phyloP scores from a whole-genome alignment of 805 yeast species.

The Starmera caribaea region DNA sequence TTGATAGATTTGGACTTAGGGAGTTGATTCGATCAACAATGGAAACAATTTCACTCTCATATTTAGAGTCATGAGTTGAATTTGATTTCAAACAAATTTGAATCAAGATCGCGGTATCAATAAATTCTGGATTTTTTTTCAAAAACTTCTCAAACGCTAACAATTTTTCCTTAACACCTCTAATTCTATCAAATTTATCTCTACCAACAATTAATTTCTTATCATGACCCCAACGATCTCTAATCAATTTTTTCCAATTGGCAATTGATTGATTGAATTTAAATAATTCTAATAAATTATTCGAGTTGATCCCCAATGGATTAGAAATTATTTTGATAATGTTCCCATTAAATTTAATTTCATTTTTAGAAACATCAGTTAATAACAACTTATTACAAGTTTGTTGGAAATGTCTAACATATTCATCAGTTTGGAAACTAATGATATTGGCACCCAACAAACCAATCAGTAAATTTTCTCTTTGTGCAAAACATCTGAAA shows the following conservation, averaged over 20 bases:
- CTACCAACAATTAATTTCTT: conserved; percentile 72
- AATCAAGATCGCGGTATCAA: conserved; percentile 62
- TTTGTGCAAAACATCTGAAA: conserved; percentile 85
- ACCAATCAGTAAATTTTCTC: conserved; percentile 69
- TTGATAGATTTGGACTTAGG: conserved; percentile 59
- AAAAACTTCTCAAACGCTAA: conserved; percentile 80
- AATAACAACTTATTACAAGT: conserved; percentile 77
- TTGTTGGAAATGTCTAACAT: conserved; percentile 87
- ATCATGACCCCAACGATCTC: conserved; percentile 61
- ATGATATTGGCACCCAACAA: conserved; percentile 82
- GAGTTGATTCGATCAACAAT: conserved; percentile 85
- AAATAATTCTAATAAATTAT: conserved; percentile 37
- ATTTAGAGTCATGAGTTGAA: conserved; percentile 37
- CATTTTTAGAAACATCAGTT: conserved; percentile 69
- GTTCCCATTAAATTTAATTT: conserved; percentile 48
- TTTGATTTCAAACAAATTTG: conserved; percentile 67
- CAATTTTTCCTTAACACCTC: conserved; percentile 84
- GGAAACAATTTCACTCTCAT: conserved; percentile 64
- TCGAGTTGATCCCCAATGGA: conserved; percentile 76
- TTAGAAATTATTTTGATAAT: conserved; percentile 46
- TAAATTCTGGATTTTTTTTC: conserved; percentile 58
- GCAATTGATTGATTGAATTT: conserved; percentile 35
- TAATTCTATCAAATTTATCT: conserved; percentile 77
- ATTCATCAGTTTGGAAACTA: conserved; percentile 87
- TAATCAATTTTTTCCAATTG: conserved; percentile 60